These are phyloP conservation scores for Cyathus olla DNA, from an alignment of 1,284 basidiomycete genomes.

Conservation along the genomic window DNA sequence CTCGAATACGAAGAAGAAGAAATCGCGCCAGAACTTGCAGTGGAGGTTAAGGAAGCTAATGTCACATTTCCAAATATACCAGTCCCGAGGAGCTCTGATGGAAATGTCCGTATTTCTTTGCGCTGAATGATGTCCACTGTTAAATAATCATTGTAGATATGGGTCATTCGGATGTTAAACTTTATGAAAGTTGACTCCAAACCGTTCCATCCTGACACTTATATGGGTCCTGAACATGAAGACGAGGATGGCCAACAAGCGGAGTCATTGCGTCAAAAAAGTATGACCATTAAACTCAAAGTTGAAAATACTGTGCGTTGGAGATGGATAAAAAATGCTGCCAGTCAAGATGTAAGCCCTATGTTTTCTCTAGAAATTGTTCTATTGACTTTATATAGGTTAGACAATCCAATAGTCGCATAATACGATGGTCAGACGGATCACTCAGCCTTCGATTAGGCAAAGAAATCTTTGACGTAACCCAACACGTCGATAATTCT, in stretches of 20 bases:
- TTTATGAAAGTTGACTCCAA: conserved; percentile 87
- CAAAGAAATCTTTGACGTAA: conserved; percentile 92
- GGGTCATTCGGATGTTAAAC: conserved; percentile 87
- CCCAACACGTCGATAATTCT: conserved; percentile 79
- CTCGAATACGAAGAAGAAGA: conserved; percentile 89
- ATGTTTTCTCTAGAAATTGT: conserved; percentile 4
- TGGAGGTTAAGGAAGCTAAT: conserved; percentile 74
- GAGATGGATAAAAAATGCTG: conserved; percentile 85
- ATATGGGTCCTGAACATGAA: conserved; percentile 84
- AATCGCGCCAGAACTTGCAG: conserved; percentile 62
- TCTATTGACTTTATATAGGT: conserved; percentile 50
- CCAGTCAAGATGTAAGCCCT: conserved; percentile 74
- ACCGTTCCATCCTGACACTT: conserved; percentile 85
- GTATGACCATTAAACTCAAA: conserved; percentile 85
- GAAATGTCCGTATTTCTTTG: conserved; percentile 63
- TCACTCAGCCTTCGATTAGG: conserved; percentile 88
- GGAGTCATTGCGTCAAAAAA: conserved; percentile 74
- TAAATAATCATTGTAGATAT: conserved; percentile 61
- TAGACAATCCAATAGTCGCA: conserved; percentile 88
- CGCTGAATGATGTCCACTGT: conserved; percentile 3
- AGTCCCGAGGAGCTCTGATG: conserved; percentile 76
- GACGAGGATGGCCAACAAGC: conserved; percentile 70
- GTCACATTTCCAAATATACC: conserved; percentile 85
- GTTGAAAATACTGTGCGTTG: conserved; percentile 93
- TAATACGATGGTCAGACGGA: conserved; percentile 94